Evolutionary conservation across 1,284 basidiomycete species (phyloP).

Genomic region (Lignosus rhinocerotis): DNA sequence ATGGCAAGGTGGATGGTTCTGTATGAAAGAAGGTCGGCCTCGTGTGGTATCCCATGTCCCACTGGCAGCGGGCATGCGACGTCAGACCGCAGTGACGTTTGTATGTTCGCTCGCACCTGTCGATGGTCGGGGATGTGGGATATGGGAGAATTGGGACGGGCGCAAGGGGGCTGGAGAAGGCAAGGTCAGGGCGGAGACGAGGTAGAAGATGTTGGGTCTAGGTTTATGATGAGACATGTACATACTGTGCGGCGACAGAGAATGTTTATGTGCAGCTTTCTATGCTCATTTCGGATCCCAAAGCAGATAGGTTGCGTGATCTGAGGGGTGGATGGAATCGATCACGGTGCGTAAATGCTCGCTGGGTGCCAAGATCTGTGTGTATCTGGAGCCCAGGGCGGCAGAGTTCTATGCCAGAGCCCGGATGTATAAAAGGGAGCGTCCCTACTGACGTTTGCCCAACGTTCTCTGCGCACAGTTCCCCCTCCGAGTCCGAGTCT

Average conservation of each 20-base stretch:
- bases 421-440: slow-evolving; percentile 17
- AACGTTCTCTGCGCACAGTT: not conserved
- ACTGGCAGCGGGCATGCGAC: too few species aligned
- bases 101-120: too few species aligned
- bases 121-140: not conserved
- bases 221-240: slow-evolving; percentile 5
- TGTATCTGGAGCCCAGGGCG: slow-evolving; percentile 27
- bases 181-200: not conserved
- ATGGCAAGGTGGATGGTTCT: slow-evolving; percentile 6
- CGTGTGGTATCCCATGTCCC: slow-evolving; percentile 10
- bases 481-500: too few species aligned
- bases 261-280: too few species aligned
- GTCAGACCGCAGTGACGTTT: too few species aligned
- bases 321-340: slow-evolving; percentile 31
- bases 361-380: slow-evolving; percentile 31
- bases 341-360: slow-evolving; percentile 33
- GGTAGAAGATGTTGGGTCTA: not conserved
- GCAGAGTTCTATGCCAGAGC: slow-evolving; percentile 21
- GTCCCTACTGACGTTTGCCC: slow-evolving; percentile 3
- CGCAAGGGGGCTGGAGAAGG: not conserved
- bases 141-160: not conserved
- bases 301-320: slow-evolving; percentile 30
- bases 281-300: slow-evolving; percentile 20
- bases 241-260: slow-evolving; percentile 7
- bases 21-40: slow-evolving; percentile 23